A percentile compares a stretch with the other conserved stretches of the same genome.
phyloP scores from a whole-genome alignment of 306 rosid genomes.

The Malus orientalis region DNA sequence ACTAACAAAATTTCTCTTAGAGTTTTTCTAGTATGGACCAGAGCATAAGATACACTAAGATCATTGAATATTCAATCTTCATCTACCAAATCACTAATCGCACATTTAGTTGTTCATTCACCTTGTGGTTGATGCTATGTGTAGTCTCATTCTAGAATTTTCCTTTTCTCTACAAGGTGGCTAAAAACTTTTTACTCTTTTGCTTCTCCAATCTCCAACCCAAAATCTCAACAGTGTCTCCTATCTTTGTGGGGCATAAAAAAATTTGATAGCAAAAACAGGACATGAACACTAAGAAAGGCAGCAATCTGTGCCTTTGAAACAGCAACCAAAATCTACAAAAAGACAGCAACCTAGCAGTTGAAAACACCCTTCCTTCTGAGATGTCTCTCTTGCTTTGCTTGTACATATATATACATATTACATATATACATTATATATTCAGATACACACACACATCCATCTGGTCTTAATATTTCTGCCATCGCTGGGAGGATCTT shows the following conservation, averaged over 20 bases:
- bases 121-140: neutral
- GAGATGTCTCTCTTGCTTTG: conserved; percentile 18
- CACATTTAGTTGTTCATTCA: neutral
- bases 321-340: neutral
- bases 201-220: neutral
- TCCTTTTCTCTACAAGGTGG: neutral
- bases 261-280: neutral
- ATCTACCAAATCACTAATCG: neutral
- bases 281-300: neutral
- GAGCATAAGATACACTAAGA: neutral
- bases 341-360: conserved; percentile 3
- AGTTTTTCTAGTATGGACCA: neutral
- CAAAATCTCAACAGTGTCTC: neutral
- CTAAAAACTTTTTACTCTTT: neutral
- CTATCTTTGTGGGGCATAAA: neutral
- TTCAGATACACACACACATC: neutral
- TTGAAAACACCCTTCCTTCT: conserved; percentile 13
- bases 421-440: too few species aligned
- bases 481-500: conserved; percentile 1
- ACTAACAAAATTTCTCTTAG: neutral
- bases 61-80: neutral
- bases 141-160: neutral
- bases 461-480: neutral
- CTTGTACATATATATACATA: neutral
- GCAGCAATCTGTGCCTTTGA: neutral